These are phyloP conservation scores for Megacollybia marginata DNA, from an alignment of 768 basidiomycete species.

Conservation along the genomic window DNA sequence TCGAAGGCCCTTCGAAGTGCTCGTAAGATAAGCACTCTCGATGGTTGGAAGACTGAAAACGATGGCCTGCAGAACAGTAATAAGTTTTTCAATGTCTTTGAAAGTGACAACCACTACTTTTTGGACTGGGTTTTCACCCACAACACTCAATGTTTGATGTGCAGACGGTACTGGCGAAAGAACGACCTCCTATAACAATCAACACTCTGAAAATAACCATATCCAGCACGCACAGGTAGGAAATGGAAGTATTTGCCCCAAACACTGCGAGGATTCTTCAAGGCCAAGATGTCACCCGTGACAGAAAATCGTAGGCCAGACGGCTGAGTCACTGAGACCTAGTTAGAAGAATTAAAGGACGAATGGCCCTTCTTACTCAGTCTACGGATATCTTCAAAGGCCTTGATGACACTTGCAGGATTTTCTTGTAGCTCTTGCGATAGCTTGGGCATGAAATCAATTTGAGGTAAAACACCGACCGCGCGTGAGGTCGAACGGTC, in stretches of 20 bases:
- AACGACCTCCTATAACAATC: conserved; percentile 32
- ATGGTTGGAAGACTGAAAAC: conserved; percentile 89
- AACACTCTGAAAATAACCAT: neutral
- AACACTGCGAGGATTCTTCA: conserved; percentile 64
- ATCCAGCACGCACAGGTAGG: conserved; percentile 42
- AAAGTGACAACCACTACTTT: conserved; percentile 39
- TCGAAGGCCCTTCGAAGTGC: conserved; percentile 70
- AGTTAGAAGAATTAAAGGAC: neutral
- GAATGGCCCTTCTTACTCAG: conserved; percentile 48
- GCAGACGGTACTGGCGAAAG: conserved; percentile 64
- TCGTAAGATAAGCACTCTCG: conserved; percentile 82
- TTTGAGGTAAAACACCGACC: conserved; percentile 61
- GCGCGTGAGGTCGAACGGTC: conserved; percentile 64
- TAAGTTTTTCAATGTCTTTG: neutral
- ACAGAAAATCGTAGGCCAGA: conserved; percentile 83
- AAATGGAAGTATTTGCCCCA: conserved; percentile 68
- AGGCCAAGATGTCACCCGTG: conserved; percentile 71
- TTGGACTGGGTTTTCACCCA: conserved; percentile 67
- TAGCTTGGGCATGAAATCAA: conserved; percentile 75
- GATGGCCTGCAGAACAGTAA: conserved; percentile 48
- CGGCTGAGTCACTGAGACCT: conserved; percentile 65
- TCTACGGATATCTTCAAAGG: conserved; percentile 68
- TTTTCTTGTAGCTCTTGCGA: conserved; percentile 62
- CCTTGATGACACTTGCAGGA: conserved; percentile 64
- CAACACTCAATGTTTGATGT: conserved; percentile 59